These are phyloP conservation scores for Diaporthe vaccinii DNA, from an alignment of 2,329 filamentous ascomycete species.

Conservation along the genomic window DNA sequence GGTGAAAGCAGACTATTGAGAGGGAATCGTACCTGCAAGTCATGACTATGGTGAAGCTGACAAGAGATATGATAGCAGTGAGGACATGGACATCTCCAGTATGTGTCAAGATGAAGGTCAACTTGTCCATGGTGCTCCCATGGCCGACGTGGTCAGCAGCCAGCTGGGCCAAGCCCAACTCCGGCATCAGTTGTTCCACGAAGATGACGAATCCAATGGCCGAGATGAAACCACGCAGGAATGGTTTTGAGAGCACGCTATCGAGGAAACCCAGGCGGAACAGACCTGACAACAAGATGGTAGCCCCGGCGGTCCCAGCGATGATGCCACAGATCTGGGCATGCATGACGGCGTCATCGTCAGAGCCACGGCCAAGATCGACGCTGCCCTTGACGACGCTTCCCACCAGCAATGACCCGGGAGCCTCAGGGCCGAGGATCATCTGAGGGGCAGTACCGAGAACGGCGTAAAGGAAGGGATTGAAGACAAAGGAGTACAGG, in stretches of 20 bases:
- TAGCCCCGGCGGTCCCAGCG: constrained; percentile 87
- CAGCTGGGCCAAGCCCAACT: constrained; percentile 80
- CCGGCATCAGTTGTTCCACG: constrained; percentile 93
- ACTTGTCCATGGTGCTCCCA: constrained; percentile 88
- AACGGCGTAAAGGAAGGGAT: constrained; percentile 90
- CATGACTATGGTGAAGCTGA: constrained; percentile 91
- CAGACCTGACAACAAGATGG: constrained; percentile 89
- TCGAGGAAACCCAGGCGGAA: constrained; percentile 92
- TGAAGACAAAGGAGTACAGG: constrained; percentile 93
- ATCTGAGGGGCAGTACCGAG: constrained; percentile 93
- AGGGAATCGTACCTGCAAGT: constrained; percentile 75
- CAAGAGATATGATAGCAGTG: constrained; percentile 81
- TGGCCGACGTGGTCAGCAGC: constrained; percentile 79
- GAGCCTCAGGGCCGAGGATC: constrained; percentile 94
- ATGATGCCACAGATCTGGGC: constrained; percentile 90
- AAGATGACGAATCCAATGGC: constrained; percentile 97
- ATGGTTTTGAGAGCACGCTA: constrained; percentile 92
- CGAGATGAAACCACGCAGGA: constrained; percentile 94
- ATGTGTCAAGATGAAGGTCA: constrained; percentile 82
- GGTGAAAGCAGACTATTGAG: background rate
- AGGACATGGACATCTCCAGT: constrained; percentile 76
- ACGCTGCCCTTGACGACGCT: constrained; percentile 86
- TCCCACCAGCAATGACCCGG: constrained; percentile 90
- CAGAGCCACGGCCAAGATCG: constrained; percentile 73
- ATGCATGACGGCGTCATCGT: constrained; percentile 76